Percentiles rank a stretch among this genome's conserved stretches.
Conservation (phyloP, 805 yeast genomes). For the Scheffersomyces spartinae region DNA sequence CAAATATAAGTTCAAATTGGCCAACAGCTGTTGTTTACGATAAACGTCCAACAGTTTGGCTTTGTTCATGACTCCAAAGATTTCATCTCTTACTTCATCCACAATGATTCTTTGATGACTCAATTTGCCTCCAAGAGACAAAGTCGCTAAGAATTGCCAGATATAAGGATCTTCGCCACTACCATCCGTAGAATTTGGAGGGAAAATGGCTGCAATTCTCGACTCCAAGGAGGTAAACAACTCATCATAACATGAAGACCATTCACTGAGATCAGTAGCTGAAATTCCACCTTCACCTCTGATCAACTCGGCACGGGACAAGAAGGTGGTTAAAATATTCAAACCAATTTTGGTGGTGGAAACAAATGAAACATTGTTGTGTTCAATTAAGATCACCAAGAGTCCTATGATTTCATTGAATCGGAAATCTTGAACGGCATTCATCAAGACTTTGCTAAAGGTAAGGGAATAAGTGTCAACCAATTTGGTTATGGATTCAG, state of each 20-base stretch:
- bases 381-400: slow-evolving; percentile 56
- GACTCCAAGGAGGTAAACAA: slow-evolving; percentile 73
- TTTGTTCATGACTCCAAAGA: slow-evolving; percentile 74
- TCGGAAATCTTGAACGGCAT: slow-evolving; percentile 70
- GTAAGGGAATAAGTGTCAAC: slow-evolving; percentile 73
- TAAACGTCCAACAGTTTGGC: slow-evolving; percentile 54
- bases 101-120: slow-evolving; percentile 89
- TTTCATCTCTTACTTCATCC: slow-evolving; percentile 87
- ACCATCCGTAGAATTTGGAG: slow-evolving; percentile 37
- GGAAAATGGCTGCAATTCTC: slow-evolving; percentile 69
- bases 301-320: slow-evolving; percentile 85
- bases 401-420: slow-evolving; percentile 71
- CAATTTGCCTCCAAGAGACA: slow-evolving; percentile 82
- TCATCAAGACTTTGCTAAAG: slow-evolving; percentile 73
- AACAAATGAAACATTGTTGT: slow-evolving; percentile 60
- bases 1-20: slow-evolving; percentile 80
- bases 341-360: slow-evolving; percentile 69
- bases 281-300: slow-evolving; percentile 63
- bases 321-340: slow-evolving; percentile 76
- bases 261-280: slow-evolving; percentile 47
- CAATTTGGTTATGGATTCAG: slow-evolving; percentile 42
- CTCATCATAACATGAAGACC: slow-evolving; percentile 76
- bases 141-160: slow-evolving; percentile 94
- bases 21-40: slow-evolving; percentile 49
- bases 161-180: slow-evolving; percentile 64